Conservation (phyloP, 805 yeast species). For the Kluyveromyces starmeri region DNA sequence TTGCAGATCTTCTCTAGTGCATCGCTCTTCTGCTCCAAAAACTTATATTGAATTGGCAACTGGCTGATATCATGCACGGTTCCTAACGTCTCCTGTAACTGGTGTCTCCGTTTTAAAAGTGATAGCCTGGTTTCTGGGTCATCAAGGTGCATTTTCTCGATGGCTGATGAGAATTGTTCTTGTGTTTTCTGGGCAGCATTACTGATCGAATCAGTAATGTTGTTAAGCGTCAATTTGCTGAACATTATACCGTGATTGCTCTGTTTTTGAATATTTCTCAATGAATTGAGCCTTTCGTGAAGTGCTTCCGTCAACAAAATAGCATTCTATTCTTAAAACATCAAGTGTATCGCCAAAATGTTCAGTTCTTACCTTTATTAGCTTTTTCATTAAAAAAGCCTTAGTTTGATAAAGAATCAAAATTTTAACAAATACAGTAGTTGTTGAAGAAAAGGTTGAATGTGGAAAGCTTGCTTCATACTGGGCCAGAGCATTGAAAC, state of each 20-base stretch:
- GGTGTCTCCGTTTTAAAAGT: slow-evolving; percentile 23
- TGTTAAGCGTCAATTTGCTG: slow-evolving; percentile 20
- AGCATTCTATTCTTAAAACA: too few species aligned
- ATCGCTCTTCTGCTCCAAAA: slow-evolving; percentile 60
- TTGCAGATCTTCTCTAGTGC: slow-evolving; percentile 51
- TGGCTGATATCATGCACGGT: slow-evolving; percentile 60
- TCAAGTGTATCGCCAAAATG: too few species aligned
- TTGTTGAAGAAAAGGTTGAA: too few species aligned
- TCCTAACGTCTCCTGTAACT: slow-evolving; percentile 52
- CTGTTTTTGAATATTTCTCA: too few species aligned
- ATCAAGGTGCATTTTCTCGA: slow-evolving; percentile 19
- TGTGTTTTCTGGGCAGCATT: slow-evolving; percentile 27
- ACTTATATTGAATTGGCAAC: slow-evolving; percentile 63
- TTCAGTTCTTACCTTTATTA: too few species aligned
- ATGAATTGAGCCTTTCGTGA: too few species aligned
- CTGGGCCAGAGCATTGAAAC: too few species aligned
- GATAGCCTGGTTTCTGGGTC: slow-evolving; percentile 27
- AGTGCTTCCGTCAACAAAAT: too few species aligned
- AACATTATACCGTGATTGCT: background rate
- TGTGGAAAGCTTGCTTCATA: too few species aligned
- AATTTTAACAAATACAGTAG: too few species aligned
- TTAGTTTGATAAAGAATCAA: too few species aligned
- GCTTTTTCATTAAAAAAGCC: too few species aligned
- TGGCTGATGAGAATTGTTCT: slow-evolving; percentile 22
- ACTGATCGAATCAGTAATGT: slow-evolving; percentile 22